Base-by-base conservation (phyloP, 345 rosid genomes). In the Hypericum perforatum region DNA sequence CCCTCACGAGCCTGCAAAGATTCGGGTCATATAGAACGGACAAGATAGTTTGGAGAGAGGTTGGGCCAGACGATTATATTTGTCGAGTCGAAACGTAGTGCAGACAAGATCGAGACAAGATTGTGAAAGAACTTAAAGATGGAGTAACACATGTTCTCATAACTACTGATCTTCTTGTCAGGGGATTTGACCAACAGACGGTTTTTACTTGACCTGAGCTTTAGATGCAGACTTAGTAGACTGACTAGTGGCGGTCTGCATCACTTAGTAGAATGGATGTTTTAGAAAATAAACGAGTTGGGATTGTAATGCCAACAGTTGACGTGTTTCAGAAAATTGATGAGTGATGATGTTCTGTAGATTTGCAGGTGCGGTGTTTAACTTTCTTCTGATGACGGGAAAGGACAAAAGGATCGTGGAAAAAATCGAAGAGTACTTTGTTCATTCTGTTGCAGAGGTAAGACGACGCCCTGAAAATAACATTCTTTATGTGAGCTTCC, bases 161-260 rank as follows among this genome's bases (percentile, higher is more conserved):
- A 46, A 80, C 97, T 5, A 92, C 97, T 1, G 97, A 92, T 15
- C 74, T 88, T 38, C 87, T 92, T 55, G 88, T 95, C 7, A 76
- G 97, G 53, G 98, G 97, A 16, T 92, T 92, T 64, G 98, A 92
- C 61, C 97, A 92, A 63, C 86, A 85, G 50, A 86, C 79, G 86
- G 97, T 82, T 49, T 32, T 16, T 9, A 37, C 12, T 64, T 16
- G 3, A 6, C 41, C 63, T 22, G 43, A n/a, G 8, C 53, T 41
- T 16, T 41, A 37, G 56, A 36, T n/a, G n/a, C n/a, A n/a, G n/a
- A n/a, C n/a, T n/a, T n/a, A n/a, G n/a, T n/a, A n/a, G n/a, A n/a
- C n/a, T n/a, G n/a, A n/a, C n/a, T n/a, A n/a, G n/a, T n/a, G n/a
- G n/a, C n/a, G n/a, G n/a, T n/a, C n/a, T n/a, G n/a, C n/a, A n/a